Evolutionary conservation across 2,329 filamentous ascomycete genomes (phyloP).

Genomic region (Fusarium dlaminii): DNA sequence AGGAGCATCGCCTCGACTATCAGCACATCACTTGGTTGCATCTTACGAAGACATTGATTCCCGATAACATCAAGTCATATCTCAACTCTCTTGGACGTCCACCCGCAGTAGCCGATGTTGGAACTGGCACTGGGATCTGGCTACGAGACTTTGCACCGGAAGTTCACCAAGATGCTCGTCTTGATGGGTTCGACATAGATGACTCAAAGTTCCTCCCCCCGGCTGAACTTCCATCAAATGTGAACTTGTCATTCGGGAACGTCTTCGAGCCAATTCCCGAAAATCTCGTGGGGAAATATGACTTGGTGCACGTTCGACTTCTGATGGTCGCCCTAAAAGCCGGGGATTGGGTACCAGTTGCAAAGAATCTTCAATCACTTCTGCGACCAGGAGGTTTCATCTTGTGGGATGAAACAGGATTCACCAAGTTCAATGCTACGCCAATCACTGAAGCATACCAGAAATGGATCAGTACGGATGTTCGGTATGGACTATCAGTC

Average conservation of each 20-base stretch:
- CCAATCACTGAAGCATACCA: conserved; percentile 1
- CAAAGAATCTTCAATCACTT: background rate
- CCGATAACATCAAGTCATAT: background rate
- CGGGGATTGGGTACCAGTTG: background rate
- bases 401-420: conserved; percentile 8
- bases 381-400: conserved; percentile 1
- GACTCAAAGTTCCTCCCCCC: background rate
- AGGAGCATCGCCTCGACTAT: conserved; percentile 2
- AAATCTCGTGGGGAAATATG: background rate
- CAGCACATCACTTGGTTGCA: background rate
- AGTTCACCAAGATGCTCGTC: background rate
- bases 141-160: background rate
- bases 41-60: background rate
- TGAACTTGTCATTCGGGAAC: background rate
- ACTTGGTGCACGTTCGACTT: conserved; percentile 4
- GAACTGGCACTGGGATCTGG: conserved; percentile 1
- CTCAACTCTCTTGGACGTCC: background rate
- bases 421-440: background rate
- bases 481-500: background rate
- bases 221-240: background rate
- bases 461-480: conserved; percentile 8
- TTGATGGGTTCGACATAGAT: conserved; percentile 9
- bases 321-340: background rate
- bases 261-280: background rate
- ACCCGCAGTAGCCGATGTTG: background rate